These are phyloP conservation scores for Phaeoacremonium minimum DNA, from an alignment of 2,329 filamentous ascomycete genomes.

Conservation along the genomic window DNA sequence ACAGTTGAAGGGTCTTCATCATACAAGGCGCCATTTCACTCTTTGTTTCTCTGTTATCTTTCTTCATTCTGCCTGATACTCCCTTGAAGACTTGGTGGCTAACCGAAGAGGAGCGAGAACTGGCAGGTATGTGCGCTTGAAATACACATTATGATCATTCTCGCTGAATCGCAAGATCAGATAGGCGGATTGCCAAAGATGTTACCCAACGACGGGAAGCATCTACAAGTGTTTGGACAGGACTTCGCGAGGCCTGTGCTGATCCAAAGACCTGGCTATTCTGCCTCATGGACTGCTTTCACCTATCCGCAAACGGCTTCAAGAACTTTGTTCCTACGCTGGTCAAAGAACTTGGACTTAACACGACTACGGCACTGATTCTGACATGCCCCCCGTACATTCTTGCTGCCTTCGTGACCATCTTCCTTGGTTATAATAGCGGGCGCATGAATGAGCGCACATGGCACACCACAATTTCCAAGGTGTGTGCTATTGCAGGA, in stretches of 20 bases:
- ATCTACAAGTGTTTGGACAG: slow-evolving; percentile 1
- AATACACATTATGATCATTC: no score
- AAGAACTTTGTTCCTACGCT: slow-evolving; percentile 25
- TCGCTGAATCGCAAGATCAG: no score
- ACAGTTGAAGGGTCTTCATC: no score
- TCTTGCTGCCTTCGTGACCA: slow-evolving; percentile 31
- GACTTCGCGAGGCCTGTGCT: background rate
- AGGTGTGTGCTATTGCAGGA: slow-evolving; percentile 31
- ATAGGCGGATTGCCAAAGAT: slow-evolving; percentile 10
- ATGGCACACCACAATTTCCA: slow-evolving; percentile 38
- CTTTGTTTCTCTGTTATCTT: no score
- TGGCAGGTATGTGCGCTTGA: no score
- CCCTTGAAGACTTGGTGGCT: slow-evolving; percentile 34
- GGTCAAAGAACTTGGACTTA: slow-evolving; percentile 36
- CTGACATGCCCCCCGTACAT: slow-evolving; percentile 42
- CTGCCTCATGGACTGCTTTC: slow-evolving; percentile 4
- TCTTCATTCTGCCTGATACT: slow-evolving; percentile 26
- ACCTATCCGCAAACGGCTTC: slow-evolving; percentile 17
- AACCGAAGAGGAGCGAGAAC: slow-evolving; percentile 31
- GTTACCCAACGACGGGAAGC: slow-evolving; percentile 1
- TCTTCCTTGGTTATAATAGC: slow-evolving; percentile 29
- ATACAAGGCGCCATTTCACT: no score
- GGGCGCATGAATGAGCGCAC: slow-evolving; percentile 41
- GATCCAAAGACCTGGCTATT: slow-evolving; percentile 4
- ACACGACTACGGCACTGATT: slow-evolving; percentile 37